Conservation (phyloP, 2,329 filamentous ascomycete genomes). For the Fusarium hostae region DNA sequence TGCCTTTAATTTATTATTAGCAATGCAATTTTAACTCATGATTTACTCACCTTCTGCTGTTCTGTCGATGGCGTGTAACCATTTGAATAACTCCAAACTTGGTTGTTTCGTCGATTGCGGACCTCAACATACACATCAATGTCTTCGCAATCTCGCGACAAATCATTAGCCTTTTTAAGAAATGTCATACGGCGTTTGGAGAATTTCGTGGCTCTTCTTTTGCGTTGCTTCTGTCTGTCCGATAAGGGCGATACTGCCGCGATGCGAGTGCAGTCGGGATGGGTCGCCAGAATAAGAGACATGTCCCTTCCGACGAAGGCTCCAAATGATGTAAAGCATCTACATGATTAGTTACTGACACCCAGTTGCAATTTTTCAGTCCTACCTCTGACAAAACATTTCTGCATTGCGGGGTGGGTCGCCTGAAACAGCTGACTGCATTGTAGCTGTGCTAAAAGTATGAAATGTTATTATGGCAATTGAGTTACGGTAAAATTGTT, state of each 20-base stretch:
- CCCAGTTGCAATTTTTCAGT: too few relatives aligned
- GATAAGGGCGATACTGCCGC: background rate
- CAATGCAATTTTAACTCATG: too few relatives aligned
- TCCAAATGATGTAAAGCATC: background rate
- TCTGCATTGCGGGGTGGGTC: too few relatives aligned
- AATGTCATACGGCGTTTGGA: background rate
- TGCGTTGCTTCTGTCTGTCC: background rate
- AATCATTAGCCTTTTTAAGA: background rate
- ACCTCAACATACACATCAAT: background rate
- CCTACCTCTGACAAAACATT: too few relatives aligned
- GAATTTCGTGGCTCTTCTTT: background rate
- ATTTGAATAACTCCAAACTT: conserved; percentile 1
- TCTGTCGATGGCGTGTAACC: background rate
- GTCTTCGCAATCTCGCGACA: background rate
- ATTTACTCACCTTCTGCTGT: background rate
- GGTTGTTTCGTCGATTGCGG: background rate
- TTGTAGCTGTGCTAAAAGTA: too few relatives aligned
- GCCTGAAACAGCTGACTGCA: too few relatives aligned
- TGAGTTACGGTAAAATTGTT: too few relatives aligned
- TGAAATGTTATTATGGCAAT: too few relatives aligned
- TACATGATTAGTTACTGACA: background rate
- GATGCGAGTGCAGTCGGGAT: background rate
- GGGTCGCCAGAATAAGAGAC: background rate
- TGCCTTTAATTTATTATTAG: background rate
- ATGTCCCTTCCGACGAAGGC: background rate